Conservation (phyloP, 2,329 filamentous ascomycete species). For the Alternaria ethzedia region DNA sequence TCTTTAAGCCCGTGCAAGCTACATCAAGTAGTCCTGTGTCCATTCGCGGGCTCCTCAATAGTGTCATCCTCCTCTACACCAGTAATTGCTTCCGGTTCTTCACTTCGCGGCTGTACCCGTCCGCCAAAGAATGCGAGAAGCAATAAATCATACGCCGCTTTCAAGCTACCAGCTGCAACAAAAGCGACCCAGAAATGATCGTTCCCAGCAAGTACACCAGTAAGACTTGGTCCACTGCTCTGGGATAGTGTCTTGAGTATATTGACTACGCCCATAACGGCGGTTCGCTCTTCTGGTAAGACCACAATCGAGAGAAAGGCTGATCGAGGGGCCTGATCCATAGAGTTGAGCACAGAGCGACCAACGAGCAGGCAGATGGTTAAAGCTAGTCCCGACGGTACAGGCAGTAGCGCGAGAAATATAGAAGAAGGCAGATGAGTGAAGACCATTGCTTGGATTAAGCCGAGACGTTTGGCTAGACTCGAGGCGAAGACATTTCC, state of each 20-base stretch:
- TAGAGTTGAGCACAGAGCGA: conserved; percentile 42
- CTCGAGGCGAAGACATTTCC: conserved; percentile 42
- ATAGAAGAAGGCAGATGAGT: conserved; percentile 47
- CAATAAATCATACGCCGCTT: conserved; percentile 45
- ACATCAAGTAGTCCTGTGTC: not conserved
- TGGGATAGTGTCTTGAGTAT: conserved; percentile 47
- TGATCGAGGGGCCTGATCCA: conserved; percentile 48
- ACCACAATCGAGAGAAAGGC: conserved; percentile 46
- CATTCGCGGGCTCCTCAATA: not conserved
- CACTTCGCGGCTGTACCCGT: conserved; percentile 21
- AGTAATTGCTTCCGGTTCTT: not conserved
- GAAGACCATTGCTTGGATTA: conserved; percentile 54
- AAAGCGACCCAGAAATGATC: conserved; percentile 49
- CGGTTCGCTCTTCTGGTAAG: conserved; percentile 43
- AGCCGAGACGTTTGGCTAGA: conserved; percentile 68
- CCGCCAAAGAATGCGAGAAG: conserved; percentile 46
- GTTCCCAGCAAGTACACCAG: conserved; percentile 43
- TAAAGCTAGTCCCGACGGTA: conserved; percentile 27
- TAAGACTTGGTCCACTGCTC: conserved; percentile 43
- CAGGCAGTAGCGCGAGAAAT: conserved; percentile 42
- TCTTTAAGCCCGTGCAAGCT: not conserved
- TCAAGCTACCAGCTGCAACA: conserved; percentile 45
- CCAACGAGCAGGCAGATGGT: conserved; percentile 42
- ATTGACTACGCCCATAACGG: conserved; percentile 50
- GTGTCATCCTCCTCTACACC: not conserved